Evolutionary conservation across 345 rosid species (phyloP).

Genomic region (Nephelium lappaceum): DNA sequence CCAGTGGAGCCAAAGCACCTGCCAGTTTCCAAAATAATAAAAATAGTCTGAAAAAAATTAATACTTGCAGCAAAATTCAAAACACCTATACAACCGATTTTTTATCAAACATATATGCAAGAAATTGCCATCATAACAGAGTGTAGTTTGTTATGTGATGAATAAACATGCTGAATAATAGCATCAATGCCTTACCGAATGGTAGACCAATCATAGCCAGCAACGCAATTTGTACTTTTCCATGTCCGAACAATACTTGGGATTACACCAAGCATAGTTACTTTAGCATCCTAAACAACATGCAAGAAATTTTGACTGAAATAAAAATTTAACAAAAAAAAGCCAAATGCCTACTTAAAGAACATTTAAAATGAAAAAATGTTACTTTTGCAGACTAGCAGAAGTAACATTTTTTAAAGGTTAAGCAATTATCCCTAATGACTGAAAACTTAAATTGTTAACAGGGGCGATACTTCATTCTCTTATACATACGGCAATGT

Average conservation of each 20-base stretch:
- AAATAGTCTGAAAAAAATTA: conserved; percentile 28
- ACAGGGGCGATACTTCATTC: not conserved
- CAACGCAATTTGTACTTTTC: conserved; percentile 66
- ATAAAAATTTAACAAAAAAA: not conserved
- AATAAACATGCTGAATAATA: not conserved
- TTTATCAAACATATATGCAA: conserved; percentile 3
- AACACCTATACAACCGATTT: not conserved
- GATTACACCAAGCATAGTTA: conserved; percentile 94
- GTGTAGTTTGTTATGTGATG: not conserved
- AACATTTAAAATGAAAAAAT: not conserved
- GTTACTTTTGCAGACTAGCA: not conserved
- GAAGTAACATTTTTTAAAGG: not conserved
- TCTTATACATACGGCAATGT: not conserved
- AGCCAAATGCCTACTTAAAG: not conserved
- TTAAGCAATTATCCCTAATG: not conserved
- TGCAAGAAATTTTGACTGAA: conserved; percentile 15
- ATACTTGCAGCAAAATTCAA: not conserved
- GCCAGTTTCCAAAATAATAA: conserved; percentile 32
- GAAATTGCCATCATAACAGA: not conserved
- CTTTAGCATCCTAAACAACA: conserved; percentile 78
- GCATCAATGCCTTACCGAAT: conserved; percentile 55
- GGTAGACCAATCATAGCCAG: conserved; percentile 93
- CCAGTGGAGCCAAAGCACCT: conserved; percentile 98
- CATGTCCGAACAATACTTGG: conserved; percentile 94
- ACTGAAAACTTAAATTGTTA: not conserved